Evolutionary conservation across 2,329 filamentous ascomycete genomes (phyloP).

Genomic region (Ceratocystis diversiconidia): DNA sequence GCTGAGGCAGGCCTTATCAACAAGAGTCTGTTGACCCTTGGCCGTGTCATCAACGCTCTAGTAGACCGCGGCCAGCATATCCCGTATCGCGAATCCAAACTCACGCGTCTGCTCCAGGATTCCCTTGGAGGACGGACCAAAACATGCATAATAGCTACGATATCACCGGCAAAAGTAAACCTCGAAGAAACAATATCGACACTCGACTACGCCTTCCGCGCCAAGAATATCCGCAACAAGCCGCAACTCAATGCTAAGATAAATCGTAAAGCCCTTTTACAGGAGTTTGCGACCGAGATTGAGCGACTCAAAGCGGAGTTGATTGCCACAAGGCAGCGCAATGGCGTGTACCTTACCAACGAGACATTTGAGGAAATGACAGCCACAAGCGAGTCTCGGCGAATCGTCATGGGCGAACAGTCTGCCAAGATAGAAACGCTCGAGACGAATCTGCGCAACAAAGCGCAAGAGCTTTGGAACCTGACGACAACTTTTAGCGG

Average conservation of each 20-base stretch:
- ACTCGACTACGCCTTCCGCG: constrained; percentile 90
- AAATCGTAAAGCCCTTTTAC: constrained; percentile 82
- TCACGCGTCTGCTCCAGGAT: constrained; percentile 88
- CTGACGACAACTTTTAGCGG: constrained; percentile 77
- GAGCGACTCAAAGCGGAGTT: constrained; percentile 89
- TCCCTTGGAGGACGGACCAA: constrained; percentile 91
- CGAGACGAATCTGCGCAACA: constrained; percentile 80
- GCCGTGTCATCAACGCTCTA: constrained; percentile 91
- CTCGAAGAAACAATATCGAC: constrained; percentile 97
- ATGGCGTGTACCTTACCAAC: constrained; percentile 85
- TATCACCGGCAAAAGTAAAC: constrained; percentile 89
- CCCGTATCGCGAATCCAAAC: constrained; percentile 83
- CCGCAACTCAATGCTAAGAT: constrained; percentile 86
- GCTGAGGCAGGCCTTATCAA: constrained; percentile 95
- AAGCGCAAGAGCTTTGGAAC: constrained; percentile 80
- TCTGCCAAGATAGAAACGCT: constrained; percentile 82
- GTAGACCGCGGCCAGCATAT: constrained; percentile 86
- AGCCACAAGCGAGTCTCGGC: constrained; percentile 77
- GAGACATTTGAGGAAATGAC: constrained; percentile 85
- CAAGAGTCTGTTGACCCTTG: constrained; percentile 87
- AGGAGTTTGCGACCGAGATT: constrained; percentile 82
- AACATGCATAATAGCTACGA: constrained; percentile 94
- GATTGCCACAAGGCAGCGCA: constrained; percentile 80
- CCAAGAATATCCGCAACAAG: constrained; percentile 97
- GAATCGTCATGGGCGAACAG: constrained; percentile 86